phyloP scores from a whole-genome alignment of 2,329 filamentous ascomycete genomes.

The Colletotrichum eleusines region DNA sequence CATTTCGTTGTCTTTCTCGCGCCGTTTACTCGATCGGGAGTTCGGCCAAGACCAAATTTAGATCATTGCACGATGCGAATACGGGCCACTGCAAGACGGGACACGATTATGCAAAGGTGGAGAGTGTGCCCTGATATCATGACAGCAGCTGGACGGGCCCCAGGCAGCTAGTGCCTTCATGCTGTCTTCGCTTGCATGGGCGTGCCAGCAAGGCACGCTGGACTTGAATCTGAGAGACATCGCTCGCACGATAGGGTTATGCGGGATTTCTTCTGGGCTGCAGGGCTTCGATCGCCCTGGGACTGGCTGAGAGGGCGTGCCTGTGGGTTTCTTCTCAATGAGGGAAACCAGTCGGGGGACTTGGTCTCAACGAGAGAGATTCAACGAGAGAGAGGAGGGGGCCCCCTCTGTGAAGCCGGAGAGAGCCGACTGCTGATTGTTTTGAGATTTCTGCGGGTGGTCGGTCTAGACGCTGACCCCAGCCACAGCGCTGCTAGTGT shows the following conservation, averaged over 20 bases:
- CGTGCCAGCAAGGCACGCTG: background rate
- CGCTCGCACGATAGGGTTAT: background rate
- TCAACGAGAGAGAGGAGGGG: too few species aligned
- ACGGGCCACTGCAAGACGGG: background rate
- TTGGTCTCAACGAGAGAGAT: background rate
- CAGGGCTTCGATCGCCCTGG: background rate
- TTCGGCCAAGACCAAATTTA: constrained; percentile 7
- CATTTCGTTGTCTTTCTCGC: constrained; percentile 3
- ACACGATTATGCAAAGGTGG: constrained; percentile 6
- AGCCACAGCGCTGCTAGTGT: background rate
- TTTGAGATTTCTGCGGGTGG: background rate
- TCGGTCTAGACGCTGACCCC: background rate
- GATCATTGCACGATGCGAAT: background rate
- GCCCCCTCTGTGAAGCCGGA: background rate
- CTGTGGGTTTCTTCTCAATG: background rate
- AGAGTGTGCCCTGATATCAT: background rate
- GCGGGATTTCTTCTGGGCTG: background rate
- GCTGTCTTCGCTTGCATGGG: constrained; percentile 5
- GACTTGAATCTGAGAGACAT: background rate
- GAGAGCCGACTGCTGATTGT: background rate
- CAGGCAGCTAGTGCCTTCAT: background rate
- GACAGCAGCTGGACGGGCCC: background rate
- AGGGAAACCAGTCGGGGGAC: background rate
- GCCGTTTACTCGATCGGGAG: constrained; percentile 13
- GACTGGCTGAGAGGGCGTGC: background rate